Evolutionary conservation across 139 green algal species (phyloP).

Genomic region (Asterochloris erici): DNA sequence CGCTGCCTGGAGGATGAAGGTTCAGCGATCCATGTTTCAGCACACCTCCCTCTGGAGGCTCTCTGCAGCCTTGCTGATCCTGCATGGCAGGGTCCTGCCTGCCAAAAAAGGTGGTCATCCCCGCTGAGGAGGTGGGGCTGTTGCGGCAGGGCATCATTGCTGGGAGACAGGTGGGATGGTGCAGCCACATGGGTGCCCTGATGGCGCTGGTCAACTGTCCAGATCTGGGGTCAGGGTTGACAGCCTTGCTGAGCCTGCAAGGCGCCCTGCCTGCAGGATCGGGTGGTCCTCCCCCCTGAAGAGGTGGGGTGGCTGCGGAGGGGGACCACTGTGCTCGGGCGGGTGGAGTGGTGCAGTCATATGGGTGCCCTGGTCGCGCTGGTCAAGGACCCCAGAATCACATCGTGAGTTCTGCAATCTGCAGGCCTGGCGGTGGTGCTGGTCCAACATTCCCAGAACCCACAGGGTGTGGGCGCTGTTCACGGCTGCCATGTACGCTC

Average conservation of each 20-base stretch:
- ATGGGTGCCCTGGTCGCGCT: constrained; percentile 12
- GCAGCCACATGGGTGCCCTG: background rate
- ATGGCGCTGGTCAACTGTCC: background rate
- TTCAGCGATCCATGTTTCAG: too few relatives aligned
- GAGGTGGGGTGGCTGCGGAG: background rate
- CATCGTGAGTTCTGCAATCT: background rate
- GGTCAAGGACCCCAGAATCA: constrained; percentile 1
- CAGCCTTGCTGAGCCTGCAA: too few relatives aligned
- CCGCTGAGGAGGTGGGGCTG: background rate
- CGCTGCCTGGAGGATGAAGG: too few relatives aligned
- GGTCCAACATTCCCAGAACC: too few relatives aligned
- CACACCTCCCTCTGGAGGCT: too few relatives aligned
- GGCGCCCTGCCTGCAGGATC: too few relatives aligned
- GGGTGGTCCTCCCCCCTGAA: background rate
- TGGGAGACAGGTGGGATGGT: background rate
- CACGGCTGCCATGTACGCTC: background rate
- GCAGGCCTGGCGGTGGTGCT: too few relatives aligned
- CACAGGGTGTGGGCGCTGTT: background rate
- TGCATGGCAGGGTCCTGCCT: too few relatives aligned
- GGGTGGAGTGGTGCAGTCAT: background rate
- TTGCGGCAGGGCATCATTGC: background rate
- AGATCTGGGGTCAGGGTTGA: too few relatives aligned
- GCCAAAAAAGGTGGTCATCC: background rate
- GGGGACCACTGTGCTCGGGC: background rate
- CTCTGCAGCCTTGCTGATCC: too few relatives aligned